Evolutionary conservation across 1,284 basidiomycete species (phyloP), one percentile per base, ranked within the genome.

Genomic region (Trametes pubescens): DNA sequence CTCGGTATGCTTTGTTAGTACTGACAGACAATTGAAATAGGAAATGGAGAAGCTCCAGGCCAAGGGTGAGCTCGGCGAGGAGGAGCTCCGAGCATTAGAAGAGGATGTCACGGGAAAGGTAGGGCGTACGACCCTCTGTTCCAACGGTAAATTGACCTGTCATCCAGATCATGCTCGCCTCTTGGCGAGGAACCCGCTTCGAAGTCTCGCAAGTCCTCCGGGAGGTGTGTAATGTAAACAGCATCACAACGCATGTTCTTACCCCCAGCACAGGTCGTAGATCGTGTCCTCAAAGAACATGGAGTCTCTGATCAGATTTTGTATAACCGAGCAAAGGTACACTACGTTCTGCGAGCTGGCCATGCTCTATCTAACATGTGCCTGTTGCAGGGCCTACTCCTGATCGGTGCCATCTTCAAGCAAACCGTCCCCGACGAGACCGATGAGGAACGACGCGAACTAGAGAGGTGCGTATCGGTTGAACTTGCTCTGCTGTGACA

Each of bases 101-200:
- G 90, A 93, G 82, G 98, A 99, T 72, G 87, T 99, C 71, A 97
- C 94, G 18, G 95, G 95, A 65, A 98, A 96, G 82, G 88, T 91
- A 65, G 13, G 38, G 21, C 21, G 14, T 29, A 2, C 47, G 1
- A 14, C 24, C 24, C 1, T n/a, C 18, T 14, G 4, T 13, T 24
- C 47, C 16, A 13, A 54, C 32, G 16, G 21, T 18, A 11, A 32
- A 32, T 49, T 48, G 52, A 57, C 35, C 34, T 52, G 59, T 18
- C 11, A 8, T 21, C 6, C 54, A 93, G 90, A 94, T 97, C 76
- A 86, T 98, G 78, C 86, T 98, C 35, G 95, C 95, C 10, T 96
- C 96, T 29, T 98, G 96, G 96, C 88, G 94, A 64, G 96, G 95
- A 16, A 96, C 95, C 1, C 88, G 95, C 55, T 90, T 97, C 75